Percentiles rank a stretch among this genome's conserved stretches.
These are phyloP conservation scores for Scorias spongiosa DNA, from an alignment of 2,329 filamentous ascomycete species.

Conservation along the genomic window DNA sequence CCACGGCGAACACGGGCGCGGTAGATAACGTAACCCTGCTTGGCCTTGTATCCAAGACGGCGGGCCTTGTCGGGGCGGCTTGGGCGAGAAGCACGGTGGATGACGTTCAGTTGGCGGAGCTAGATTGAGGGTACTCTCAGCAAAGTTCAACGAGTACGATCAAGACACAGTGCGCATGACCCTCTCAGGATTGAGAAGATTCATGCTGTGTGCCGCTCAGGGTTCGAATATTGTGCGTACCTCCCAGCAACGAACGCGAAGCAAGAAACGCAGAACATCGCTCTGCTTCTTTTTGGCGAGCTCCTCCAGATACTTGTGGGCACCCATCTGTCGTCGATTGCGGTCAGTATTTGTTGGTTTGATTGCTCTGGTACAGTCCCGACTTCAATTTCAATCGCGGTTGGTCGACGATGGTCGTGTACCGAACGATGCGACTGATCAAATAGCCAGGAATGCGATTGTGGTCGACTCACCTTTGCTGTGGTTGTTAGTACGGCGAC, in stretches of 20 bases:
- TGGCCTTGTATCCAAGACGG: slow-evolving; percentile 99
- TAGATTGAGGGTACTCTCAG: slow-evolving; percentile 99
- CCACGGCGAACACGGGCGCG: slow-evolving; percentile 94
- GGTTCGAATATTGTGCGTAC: slow-evolving; percentile 34
- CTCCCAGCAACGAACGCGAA: slow-evolving; percentile 99
- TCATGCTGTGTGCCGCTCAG: slow-evolving; percentile 19
- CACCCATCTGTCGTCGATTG: slow-evolving; percentile 60
- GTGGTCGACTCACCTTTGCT: not conserved
- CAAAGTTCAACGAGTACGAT: slow-evolving; percentile 97
- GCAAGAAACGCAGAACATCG: slow-evolving; percentile 99
- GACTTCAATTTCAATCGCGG: too few relatives aligned
- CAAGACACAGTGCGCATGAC: slow-evolving; percentile 24
- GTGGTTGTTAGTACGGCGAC: not conserved
- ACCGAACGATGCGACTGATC: too few relatives aligned
- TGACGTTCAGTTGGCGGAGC: slow-evolving; percentile 98
- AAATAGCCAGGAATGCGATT: too few relatives aligned
- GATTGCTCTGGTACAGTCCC: too few relatives aligned
- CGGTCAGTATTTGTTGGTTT: slow-evolving; percentile 7
- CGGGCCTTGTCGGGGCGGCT: slow-evolving; percentile 99
- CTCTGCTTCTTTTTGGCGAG: slow-evolving; percentile 99
- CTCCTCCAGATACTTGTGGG: slow-evolving; percentile 99
- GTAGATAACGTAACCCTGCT: slow-evolving; percentile 99
- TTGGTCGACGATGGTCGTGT: too few relatives aligned
- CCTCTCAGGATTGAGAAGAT: slow-evolving; percentile 1
- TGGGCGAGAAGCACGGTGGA: slow-evolving; percentile 96